Evolutionary conservation across 768 basidiomycete species (phyloP).

Genomic region (Calocera viscosa): DNA sequence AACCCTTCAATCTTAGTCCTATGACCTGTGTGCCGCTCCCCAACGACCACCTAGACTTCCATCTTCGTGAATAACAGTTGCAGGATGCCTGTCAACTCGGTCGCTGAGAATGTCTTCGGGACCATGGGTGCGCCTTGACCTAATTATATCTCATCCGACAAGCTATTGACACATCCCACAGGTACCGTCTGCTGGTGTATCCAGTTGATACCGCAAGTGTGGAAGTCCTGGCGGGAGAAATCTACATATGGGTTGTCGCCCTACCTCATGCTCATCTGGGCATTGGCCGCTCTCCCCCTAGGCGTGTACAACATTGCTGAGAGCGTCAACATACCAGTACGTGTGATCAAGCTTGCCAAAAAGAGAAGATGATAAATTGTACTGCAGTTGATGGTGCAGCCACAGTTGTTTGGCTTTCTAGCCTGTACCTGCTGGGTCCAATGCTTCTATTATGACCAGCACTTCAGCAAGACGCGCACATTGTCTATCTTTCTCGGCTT

Average conservation of each 20-base stretch:
- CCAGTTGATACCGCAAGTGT: conserved; percentile 53
- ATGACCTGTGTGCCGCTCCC: background rate
- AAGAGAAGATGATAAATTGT: conserved; percentile 50
- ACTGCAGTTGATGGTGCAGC: conserved; percentile 37
- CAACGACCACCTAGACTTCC: background rate
- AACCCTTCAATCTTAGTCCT: background rate
- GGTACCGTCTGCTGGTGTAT: conserved; percentile 50
- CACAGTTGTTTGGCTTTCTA: conserved; percentile 43
- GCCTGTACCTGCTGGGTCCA: conserved; percentile 51
- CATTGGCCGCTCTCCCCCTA: conserved; percentile 43
- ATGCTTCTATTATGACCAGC: conserved; percentile 53
- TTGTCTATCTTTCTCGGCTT: conserved; percentile 30
- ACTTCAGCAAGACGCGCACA: conserved; percentile 30
- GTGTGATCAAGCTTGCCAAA: conserved; percentile 26
- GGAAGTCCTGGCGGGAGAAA: conserved; percentile 58
- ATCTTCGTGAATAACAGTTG: background rate
- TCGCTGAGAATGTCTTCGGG: conserved; percentile 55
- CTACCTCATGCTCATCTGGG: conserved; percentile 60
- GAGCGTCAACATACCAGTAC: conserved; percentile 41
- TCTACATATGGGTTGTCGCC: conserved; percentile 57
- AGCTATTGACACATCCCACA: conserved; percentile 18
- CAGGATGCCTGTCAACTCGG: conserved; percentile 37
- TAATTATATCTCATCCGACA: background rate
- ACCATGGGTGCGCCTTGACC: conserved; percentile 40
- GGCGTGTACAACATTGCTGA: conserved; percentile 59